Base-by-base conservation (phyloP, 768 basidiomycete genomes). In the Omphalotus guepiniiformis region DNA sequence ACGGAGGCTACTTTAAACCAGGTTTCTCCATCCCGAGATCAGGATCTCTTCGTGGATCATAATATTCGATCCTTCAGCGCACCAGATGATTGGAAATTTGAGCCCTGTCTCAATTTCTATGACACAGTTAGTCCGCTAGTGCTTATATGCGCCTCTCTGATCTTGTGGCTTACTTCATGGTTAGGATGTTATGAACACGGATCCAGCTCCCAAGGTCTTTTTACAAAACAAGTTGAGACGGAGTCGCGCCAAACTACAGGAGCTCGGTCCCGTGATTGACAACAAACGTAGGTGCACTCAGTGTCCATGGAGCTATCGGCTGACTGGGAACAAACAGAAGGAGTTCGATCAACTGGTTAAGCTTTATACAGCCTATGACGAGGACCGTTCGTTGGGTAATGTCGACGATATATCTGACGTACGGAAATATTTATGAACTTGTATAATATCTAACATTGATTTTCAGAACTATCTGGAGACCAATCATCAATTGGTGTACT, bases 181-280 rank as follows among this genome's bases (percentile, higher is more conserved):
- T 35, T 52, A 87, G 85, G 70, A 66, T 32, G 77, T 73, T 5
- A 76, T 90, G 63, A 82, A 69, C 57, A 62, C 83, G 11, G 90
- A 91, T 28, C 66, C 77, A 18, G 77, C 75, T 6, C 82, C 90
- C 1, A 91, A 88, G 63, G 72, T 88, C 2, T 80, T 87, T 59
- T 68, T 93, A 18, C 90, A 93, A 67, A 93, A 93, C 61, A 86
- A 83, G 53, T 73, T 91, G 21, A 65, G 67, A 42, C 75, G 72
- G 48, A 79, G 76, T 48, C 74, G 78, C 47, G 67, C 62, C 27
- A 89, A 86, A 65, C 58, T 88, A n/a, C 58, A 68, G 42, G 88
- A 91, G 53, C 60, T 88, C 6, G 62, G 56, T n/a, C 72, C 80
- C 4, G 55, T 82, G 12, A 68, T 87, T 5, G 63, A 73, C n/a